Percentiles rank a stretch among this genome's conserved stretches.
These are phyloP conservation scores for Hepatocystis sp. DNA, from an alignment of 169 alveolate species.

Conservation along the genomic window DNA sequence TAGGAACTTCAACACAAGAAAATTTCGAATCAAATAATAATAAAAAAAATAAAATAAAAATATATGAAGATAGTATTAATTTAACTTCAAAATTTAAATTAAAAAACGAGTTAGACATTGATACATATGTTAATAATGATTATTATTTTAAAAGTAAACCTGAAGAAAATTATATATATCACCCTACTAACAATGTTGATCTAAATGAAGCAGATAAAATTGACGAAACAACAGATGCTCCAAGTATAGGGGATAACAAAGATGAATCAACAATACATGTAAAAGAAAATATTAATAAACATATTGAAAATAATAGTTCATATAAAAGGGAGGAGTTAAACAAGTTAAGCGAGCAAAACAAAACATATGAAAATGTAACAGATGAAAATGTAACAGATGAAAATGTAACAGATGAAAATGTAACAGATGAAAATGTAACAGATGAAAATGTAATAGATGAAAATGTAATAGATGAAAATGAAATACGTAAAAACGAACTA, in stretches of 20 bases:
- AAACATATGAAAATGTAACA: neutral
- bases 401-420: neutral
- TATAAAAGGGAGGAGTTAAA: too few relatives aligned
- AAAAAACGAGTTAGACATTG: conserved; percentile 18
- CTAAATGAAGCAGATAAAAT: too few relatives aligned
- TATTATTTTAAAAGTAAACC: conserved; percentile 24
- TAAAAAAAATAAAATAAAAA: too few relatives aligned
- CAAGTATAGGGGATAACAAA: too few relatives aligned
- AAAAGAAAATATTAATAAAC: too few relatives aligned
- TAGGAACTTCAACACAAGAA: too few relatives aligned
- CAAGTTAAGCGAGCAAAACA: neutral
- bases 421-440: neutral
- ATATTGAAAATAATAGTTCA: too few relatives aligned
- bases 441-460: conserved; percentile 7
- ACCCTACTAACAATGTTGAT: too few relatives aligned
- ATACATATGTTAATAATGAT: conserved; percentile 34
- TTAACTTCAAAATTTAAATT: conserved; percentile 5
- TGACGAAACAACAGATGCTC: too few relatives aligned
- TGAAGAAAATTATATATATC: too few relatives aligned
- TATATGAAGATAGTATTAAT: conserved; percentile 21
- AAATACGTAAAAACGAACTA: neutral
- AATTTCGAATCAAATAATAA: too few relatives aligned
- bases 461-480: neutral
- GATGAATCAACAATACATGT: too few relatives aligned
- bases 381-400: neutral